Base-by-base conservation (phyloP, 1,139 yeast genomes). In the Kodamaea sp. region DNA sequence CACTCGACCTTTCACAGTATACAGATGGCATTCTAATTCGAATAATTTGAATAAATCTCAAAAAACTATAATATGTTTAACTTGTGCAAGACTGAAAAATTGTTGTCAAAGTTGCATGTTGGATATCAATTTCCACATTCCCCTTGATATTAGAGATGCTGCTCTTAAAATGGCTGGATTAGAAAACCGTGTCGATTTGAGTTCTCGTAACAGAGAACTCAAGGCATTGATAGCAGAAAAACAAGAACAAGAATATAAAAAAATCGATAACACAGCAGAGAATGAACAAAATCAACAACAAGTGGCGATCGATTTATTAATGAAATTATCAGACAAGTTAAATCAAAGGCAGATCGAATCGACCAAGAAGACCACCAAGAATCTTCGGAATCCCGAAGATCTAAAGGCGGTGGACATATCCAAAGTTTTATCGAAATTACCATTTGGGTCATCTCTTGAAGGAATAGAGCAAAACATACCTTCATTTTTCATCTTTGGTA, bases 61-160 rank as follows among this genome's bases (percentile, higher is more conserved):
- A 43, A 76, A 73, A 49, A 80, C 86, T 5, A 62, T 75, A 5
- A 76, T 88, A 20, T 89, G 98, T 60, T 58, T 66, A 29, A 80
- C 90, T 0, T 92, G 98, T 62, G 82, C 97, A 1, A 67, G 79
- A 32, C 77, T 83, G 35, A 75, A 83, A 47, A 84, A 86, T 61
- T 84, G 95, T 48, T 92, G 98, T 55, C 97, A 92, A 57, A 65
- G 81, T 20, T 92, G 98, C 57, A 75, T 88, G 78, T 62, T 85
- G 32, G 97, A 92, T 62, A 67, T 88, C 36, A 77, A 82, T 23
- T 86, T 81, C 64, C 85, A 89, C 5, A 76, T 92, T 23, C 90
- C 96, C 0, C 59, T 88, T 11, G 80, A 83, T 12, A 67, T 89
- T 7, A 65, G 97, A 44, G 97, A 90, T 51, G 80, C 90, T 2